These are phyloP conservation scores for Pisolithus orientalis DNA, from an alignment of 768 basidiomycete genomes.

Conservation along the genomic window DNA sequence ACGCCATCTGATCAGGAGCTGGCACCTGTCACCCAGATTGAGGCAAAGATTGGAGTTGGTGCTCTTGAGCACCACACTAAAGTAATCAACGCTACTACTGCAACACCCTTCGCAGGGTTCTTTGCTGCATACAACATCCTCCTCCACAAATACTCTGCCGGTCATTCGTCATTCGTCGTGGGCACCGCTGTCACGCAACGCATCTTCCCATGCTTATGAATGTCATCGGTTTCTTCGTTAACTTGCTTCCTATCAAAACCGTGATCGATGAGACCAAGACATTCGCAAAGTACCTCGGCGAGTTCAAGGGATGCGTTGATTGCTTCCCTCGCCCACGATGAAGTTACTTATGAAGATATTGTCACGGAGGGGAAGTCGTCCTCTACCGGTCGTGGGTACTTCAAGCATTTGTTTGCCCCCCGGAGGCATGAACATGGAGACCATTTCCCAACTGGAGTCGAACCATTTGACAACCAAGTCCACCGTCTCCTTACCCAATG, in stretches of 20 bases:
- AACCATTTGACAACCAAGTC: constrained; percentile 14
- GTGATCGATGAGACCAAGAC: constrained; percentile 18
- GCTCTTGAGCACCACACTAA: constrained; percentile 15
- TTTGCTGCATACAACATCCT: constrained; percentile 28
- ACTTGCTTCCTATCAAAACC: constrained; percentile 26
- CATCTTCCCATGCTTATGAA: constrained; percentile 20
- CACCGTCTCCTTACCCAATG: constrained; percentile 18
- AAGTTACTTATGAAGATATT: constrained; percentile 26
- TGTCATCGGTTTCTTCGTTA: constrained; percentile 27
- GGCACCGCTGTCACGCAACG: constrained; percentile 28
- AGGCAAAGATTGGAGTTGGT: constrained; percentile 9
- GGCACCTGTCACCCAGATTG: constrained; percentile 25
- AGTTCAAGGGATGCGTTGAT: constrained; percentile 20
- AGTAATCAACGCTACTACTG: constrained; percentile 10
- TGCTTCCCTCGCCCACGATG: constrained; percentile 17
- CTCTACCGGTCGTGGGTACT: constrained; percentile 21
- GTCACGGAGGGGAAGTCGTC: constrained; percentile 21
- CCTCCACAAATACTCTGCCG: constrained; percentile 25
- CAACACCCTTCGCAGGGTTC: constrained; percentile 25
- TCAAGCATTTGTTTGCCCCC: constrained; percentile 27
- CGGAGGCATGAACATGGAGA: constrained; percentile 23
- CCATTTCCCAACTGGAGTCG: constrained; percentile 15
- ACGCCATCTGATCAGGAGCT: constrained; percentile 21
- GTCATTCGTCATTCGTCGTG: constrained; percentile 21
- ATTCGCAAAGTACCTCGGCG: constrained; percentile 17